Percentiles rank a stretch among this genome's conserved stretches.
These are phyloP conservation scores for Myriangium duriaei DNA, from an alignment of 2,329 filamentous ascomycete genomes.

Conservation along the genomic window DNA sequence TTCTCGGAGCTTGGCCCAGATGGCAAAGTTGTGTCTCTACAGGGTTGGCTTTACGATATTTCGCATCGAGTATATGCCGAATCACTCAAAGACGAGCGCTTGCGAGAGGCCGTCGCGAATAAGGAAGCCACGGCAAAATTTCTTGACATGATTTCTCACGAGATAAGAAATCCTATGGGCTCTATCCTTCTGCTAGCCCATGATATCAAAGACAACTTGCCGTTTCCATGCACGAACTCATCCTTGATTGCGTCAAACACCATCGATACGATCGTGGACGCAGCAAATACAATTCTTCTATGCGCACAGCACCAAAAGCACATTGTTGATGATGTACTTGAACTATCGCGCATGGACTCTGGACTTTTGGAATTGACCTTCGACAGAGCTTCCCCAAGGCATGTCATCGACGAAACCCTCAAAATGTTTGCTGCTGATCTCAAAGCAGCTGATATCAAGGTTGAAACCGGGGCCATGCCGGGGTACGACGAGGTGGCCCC, in stretches of 20 bases:
- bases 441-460: slow-evolving; percentile 21
- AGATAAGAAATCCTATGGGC: slow-evolving; percentile 32
- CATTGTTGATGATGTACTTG: slow-evolving; percentile 26
- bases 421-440: slow-evolving; percentile 28
- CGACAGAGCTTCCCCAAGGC: slow-evolving; percentile 23
- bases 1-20: slow-evolving; percentile 20
- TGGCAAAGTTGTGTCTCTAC: slow-evolving; percentile 18
- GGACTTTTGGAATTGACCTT: slow-evolving; percentile 27
- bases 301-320: slow-evolving; percentile 23
- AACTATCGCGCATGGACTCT: slow-evolving; percentile 26
- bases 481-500: slow-evolving; percentile 20
- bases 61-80: slow-evolving; percentile 14
- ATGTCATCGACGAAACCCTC: slow-evolving; percentile 23
- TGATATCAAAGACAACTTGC: slow-evolving; percentile 24
- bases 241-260: slow-evolving; percentile 5
- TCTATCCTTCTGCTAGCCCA: slow-evolving; percentile 33
- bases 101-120: neutral
- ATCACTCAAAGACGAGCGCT: neutral
- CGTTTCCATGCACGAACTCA: slow-evolving; percentile 10
- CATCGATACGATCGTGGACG: slow-evolving; percentile 10
- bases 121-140: slow-evolving; percentile 14
- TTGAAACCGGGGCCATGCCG: slow-evolving; percentile 18
- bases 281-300: slow-evolving; percentile 19
- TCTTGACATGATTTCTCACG: slow-evolving; percentile 25
- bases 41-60: slow-evolving; percentile 25